Percentiles rank a stretch among this genome's conserved stretches.
Evolutionary conservation across 2,329 filamentous ascomycete genomes (phyloP).

Genomic region (Aspergillus spinulosporus): DNA sequence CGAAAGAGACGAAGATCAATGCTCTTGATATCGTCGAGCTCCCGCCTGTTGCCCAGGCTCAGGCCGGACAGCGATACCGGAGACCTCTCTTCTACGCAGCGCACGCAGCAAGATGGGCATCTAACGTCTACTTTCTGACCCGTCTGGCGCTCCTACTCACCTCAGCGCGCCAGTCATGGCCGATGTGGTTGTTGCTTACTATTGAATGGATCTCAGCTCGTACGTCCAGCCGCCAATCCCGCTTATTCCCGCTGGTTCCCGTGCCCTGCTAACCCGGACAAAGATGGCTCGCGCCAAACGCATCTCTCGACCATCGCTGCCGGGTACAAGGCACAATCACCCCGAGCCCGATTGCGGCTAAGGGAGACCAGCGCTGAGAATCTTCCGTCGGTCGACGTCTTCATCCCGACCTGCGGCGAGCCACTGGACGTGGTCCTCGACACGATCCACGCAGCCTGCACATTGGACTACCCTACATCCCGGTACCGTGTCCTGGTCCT

Average conservation of each 20-base stretch:
- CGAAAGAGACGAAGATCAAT: not conserved
- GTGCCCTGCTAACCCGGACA: not conserved
- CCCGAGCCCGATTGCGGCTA: not conserved
- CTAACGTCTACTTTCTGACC: conserved; percentile 24
- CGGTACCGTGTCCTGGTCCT: conserved; percentile 57
- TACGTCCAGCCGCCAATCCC: conserved; percentile 14
- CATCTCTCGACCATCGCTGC: not conserved
- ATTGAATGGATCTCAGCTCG: conserved; percentile 28
- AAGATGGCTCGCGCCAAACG: not conserved
- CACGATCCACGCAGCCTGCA: conserved; percentile 57
- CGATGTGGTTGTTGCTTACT: conserved; percentile 28
- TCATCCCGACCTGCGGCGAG: conserved; percentile 61
- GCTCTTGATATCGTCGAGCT: conserved; percentile 17
- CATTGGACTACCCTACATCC: conserved; percentile 56
- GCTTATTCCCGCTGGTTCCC: not conserved
- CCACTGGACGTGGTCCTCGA: conserved; percentile 58
- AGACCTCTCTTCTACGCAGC: conserved; percentile 20
- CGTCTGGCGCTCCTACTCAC: conserved; percentile 21
- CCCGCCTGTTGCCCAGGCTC: conserved; percentile 19
- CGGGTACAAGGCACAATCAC: not conserved
- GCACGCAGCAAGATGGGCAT: conserved; percentile 21
- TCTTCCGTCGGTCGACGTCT: conserved; percentile 49
- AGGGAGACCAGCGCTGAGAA: not conserved
- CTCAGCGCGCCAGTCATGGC: conserved; percentile 22
- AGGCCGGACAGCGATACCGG: conserved; percentile 21